Conservation (phyloP, 176 grass and related monocot genomes). For the Dactylis glomerata region DNA sequence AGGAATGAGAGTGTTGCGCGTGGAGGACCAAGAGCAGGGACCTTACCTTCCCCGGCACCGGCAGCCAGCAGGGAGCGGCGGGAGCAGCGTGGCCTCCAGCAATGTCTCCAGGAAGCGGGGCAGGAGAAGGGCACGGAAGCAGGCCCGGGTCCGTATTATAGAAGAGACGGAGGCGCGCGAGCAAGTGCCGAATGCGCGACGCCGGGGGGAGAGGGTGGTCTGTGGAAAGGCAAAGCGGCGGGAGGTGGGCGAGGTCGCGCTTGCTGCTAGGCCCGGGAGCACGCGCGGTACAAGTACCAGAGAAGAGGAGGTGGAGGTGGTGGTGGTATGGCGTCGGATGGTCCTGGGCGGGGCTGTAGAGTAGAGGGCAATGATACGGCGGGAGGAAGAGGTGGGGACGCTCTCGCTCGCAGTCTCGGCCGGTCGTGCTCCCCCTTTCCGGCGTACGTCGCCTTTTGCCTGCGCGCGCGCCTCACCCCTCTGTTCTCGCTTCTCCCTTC, state of each 20-base stretch:
- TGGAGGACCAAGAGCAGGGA: no score
- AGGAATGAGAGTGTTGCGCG: no score
- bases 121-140: neutral
- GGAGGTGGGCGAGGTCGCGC: neutral
- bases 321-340: neutral
- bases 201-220: neutral
- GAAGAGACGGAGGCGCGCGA: no score
- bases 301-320: neutral
- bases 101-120: neutral
- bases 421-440: neutral
- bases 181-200: slow-evolving; percentile 17
- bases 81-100: neutral
- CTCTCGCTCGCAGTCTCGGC: neutral
- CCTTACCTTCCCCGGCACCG: neutral
- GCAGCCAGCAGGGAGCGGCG: neutral
- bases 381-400: no score
- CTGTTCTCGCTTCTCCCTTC: no score
- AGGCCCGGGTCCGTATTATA: no score
- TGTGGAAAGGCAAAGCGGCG: slow-evolving; percentile 19
- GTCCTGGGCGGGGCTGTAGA: neutral
- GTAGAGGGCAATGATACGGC: neutral
- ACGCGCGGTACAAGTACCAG: no score
- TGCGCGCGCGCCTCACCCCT: no score
- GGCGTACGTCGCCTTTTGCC: neutral
- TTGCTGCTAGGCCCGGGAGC: slow-evolving; percentile 24